Percentiles rank a stretch among this genome's conserved stretches.
These are phyloP conservation scores for Fusarium luffae DNA, from an alignment of 2,329 filamentous ascomycete species.

Conservation along the genomic window DNA sequence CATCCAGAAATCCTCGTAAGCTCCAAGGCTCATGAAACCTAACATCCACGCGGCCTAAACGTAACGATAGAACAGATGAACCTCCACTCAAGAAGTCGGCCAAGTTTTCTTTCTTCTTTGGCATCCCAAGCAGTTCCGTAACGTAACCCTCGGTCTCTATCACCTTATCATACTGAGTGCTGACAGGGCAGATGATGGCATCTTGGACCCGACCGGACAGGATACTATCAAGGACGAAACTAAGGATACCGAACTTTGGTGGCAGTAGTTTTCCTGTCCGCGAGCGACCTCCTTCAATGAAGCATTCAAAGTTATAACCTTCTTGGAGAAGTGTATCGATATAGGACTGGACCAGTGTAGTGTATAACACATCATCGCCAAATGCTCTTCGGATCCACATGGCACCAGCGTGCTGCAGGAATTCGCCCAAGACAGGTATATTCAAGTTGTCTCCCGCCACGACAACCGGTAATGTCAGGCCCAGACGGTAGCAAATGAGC, in stretches of 20 bases:
- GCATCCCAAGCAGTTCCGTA: constrained; percentile 89
- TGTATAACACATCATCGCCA: constrained; percentile 90
- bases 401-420: constrained; percentile 94
- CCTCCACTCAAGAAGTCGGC: constrained; percentile 85
- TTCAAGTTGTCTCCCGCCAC: constrained; percentile 97
- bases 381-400: constrained; percentile 97
- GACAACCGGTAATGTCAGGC: constrained; percentile 87
- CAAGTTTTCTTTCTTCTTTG: constrained; percentile 95
- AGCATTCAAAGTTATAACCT: constrained; percentile 96
- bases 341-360: constrained; percentile 93
- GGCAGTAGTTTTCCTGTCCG: constrained; percentile 92
- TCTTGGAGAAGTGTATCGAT: constrained; percentile 91
- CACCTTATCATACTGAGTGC: constrained; percentile 98
- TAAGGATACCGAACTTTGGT: constrained; percentile 95
- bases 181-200: constrained; percentile 93
- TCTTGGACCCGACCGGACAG: constrained; percentile 89
- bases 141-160: constrained; percentile 98
- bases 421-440: constrained; percentile 87
- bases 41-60: constrained; percentile 91
- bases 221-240: constrained; percentile 90
- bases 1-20: constrained; percentile 80
- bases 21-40: constrained; percentile 98
- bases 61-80: constrained; percentile 87
- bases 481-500: constrained; percentile 93
- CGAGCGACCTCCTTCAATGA: constrained; percentile 94